Evolutionary conservation across 1,139 yeast species (phyloP).

Genomic region (Zhuliangozyma blackwelliae): DNA sequence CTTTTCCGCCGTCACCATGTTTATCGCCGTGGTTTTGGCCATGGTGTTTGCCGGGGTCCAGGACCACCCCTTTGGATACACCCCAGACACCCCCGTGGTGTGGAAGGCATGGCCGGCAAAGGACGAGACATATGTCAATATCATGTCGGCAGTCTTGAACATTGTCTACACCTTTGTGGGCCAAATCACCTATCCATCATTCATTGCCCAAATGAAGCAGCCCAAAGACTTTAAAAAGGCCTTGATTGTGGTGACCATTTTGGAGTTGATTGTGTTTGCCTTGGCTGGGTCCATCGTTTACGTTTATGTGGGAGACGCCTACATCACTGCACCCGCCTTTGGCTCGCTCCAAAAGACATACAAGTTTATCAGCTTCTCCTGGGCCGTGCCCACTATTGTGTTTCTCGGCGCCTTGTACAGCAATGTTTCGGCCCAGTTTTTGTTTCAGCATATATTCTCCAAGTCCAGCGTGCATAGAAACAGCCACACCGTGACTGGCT

Average conservation of each 20-base stretch:
- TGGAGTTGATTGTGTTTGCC: slow-evolving; percentile 47
- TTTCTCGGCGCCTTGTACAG: slow-evolving; percentile 55
- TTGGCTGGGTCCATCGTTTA: slow-evolving; percentile 55
- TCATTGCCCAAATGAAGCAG: slow-evolving; percentile 55
- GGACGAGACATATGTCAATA: slow-evolving; percentile 51
- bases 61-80: slow-evolving; percentile 42
- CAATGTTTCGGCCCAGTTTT: slow-evolving; percentile 50
- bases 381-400: slow-evolving; percentile 56
- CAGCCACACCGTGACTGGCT: slow-evolving; percentile 47
- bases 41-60: slow-evolving; percentile 54
- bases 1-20: slow-evolving; percentile 54
- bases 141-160: slow-evolving; percentile 54
- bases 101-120: slow-evolving; percentile 46
- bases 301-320: slow-evolving; percentile 53
- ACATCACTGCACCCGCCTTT: slow-evolving; percentile 57
- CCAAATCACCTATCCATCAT: slow-evolving; percentile 59
- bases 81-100: slow-evolving; percentile 31
- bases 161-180: slow-evolving; percentile 63
- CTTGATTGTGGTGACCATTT: slow-evolving; percentile 45
- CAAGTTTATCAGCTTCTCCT: slow-evolving; percentile 55
- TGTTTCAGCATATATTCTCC: slow-evolving; percentile 43
- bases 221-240: slow-evolving; percentile 59
- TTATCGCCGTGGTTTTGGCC: slow-evolving; percentile 49
- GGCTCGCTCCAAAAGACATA: slow-evolving; percentile 45
- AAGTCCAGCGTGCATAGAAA: slow-evolving; percentile 40